These are phyloP conservation scores for Wickerhamiella sergipiensis DNA, from an alignment of 805 yeast genomes.

Conservation along the genomic window DNA sequence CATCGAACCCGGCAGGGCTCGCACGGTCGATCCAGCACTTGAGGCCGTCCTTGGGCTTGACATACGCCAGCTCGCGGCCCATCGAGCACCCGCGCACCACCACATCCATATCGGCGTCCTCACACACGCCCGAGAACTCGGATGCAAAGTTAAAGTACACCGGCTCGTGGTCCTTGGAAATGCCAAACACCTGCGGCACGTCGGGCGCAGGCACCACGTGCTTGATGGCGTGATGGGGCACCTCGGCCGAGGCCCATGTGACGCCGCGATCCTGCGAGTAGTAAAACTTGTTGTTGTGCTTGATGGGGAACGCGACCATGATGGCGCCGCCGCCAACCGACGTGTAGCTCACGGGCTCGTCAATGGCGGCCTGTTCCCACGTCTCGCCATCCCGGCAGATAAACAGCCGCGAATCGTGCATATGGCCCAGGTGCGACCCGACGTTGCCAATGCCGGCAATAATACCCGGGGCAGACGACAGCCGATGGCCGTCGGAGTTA, in stretches of 20 bases:
- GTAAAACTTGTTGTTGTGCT: not conserved
- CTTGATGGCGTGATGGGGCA: not conserved
- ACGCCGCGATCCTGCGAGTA: not conserved
- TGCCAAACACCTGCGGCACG: not conserved
- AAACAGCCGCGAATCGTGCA: conserved; percentile 34
- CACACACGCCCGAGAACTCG: not conserved
- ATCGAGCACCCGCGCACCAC: not conserved
- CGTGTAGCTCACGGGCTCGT: not conserved
- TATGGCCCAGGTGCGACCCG: conserved; percentile 19
- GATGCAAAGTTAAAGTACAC: not conserved
- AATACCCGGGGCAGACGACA: conserved; percentile 29
- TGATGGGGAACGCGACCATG: not conserved
- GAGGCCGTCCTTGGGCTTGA: not conserved
- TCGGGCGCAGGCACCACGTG: not conserved
- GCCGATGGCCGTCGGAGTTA: not conserved
- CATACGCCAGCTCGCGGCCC: not conserved
- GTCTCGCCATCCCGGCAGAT: conserved; percentile 18
- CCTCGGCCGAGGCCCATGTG: not conserved
- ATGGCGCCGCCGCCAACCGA: not conserved
- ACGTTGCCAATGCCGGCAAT: conserved; percentile 32
- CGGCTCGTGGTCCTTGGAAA: not conserved
- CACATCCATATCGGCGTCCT: not conserved
- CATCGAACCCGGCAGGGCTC: not conserved
- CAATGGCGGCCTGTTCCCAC: not conserved
- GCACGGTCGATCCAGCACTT: not conserved